Evolutionary conservation across 208 protist genomes (phyloP).

Genomic region (Wallacemonas rigidus): DNA sequence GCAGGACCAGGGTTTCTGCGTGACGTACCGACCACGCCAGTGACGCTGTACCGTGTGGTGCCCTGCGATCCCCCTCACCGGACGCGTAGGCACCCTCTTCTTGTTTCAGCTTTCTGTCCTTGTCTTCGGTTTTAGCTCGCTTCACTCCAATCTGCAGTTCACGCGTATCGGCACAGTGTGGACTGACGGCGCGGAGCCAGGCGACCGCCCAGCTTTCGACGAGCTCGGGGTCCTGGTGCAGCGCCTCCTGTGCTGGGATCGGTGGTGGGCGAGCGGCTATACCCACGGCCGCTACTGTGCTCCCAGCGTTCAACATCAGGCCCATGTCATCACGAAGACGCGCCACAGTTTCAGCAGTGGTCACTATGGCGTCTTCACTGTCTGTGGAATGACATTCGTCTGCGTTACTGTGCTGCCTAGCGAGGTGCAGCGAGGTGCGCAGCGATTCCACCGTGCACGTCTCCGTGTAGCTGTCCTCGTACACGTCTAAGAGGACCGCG

Average conservation of each 20-base stretch:
- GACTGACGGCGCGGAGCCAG: neutral
- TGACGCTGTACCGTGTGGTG: neutral
- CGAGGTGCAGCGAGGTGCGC: constrained; percentile 19
- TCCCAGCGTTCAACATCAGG: neutral
- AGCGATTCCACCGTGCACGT: constrained; percentile 30
- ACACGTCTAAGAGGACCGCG: constrained; percentile 32
- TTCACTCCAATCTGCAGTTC: too few species aligned
- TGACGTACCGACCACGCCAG: neutral
- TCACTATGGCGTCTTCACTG: too few species aligned
- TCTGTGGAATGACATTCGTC: neutral
- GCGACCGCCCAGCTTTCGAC: constrained; percentile 8
- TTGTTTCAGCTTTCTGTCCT: too few species aligned
- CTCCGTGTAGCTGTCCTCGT: constrained; percentile 39
- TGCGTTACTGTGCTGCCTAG: neutral
- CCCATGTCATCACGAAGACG: neutral
- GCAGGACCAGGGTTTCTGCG: neutral
- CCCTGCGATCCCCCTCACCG: too few species aligned
- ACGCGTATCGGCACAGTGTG: too few species aligned
- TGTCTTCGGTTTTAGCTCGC: too few species aligned
- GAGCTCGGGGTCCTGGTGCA: neutral
- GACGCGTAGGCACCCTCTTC: too few species aligned
- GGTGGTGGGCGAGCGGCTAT: neutral
- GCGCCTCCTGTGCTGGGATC: neutral
- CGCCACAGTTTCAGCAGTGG: neutral
- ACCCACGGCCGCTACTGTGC: neutral